These are phyloP conservation scores for Malus hybrid DNA, from an alignment of 331 rosid species.

Conservation along the genomic window DNA sequence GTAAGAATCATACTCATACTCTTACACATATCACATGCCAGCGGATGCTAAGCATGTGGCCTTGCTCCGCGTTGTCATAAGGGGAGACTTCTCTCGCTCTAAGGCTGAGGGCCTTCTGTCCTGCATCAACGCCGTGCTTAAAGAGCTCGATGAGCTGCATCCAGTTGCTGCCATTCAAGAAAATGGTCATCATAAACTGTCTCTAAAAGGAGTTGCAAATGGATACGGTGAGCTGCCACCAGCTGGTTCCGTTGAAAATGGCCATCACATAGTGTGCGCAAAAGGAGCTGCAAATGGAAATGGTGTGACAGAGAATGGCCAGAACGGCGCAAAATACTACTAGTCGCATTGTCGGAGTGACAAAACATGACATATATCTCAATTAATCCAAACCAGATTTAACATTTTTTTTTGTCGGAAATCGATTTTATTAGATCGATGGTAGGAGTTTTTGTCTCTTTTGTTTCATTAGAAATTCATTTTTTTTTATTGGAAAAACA, in stretches of 20 bases:
- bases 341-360: not conserved
- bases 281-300: not conserved
- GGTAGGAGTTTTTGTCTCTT: not conserved
- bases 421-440: not conserved
- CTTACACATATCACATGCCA: slow-evolving; percentile 56
- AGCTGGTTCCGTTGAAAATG: not conserved
- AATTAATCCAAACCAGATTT: not conserved
- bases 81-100: slow-evolving; percentile 65
- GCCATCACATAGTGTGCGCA: not conserved
- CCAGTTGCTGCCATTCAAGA: slow-evolving; percentile 8
- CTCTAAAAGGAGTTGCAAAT: not conserved
- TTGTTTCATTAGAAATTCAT: not conserved
- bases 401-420: not conserved
- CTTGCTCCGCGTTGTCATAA: slow-evolving; percentile 56
- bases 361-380: not conserved
- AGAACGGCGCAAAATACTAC: not conserved
- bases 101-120: slow-evolving; percentile 53
- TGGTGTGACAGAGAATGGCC: not conserved
- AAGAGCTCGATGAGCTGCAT: slow-evolving; percentile 41
- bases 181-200: not conserved
- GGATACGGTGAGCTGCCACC: not conserved
- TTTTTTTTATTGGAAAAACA: no score
- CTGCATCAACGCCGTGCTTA: slow-evolving; percentile 44
- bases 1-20: no score
- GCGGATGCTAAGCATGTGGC: slow-evolving; percentile 57